Percentiles rank a stretch among this genome's conserved stretches.
These are phyloP conservation scores for Triglochin maritima DNA, from an alignment of 106 monocot genomes.

Conservation along the genomic window DNA sequence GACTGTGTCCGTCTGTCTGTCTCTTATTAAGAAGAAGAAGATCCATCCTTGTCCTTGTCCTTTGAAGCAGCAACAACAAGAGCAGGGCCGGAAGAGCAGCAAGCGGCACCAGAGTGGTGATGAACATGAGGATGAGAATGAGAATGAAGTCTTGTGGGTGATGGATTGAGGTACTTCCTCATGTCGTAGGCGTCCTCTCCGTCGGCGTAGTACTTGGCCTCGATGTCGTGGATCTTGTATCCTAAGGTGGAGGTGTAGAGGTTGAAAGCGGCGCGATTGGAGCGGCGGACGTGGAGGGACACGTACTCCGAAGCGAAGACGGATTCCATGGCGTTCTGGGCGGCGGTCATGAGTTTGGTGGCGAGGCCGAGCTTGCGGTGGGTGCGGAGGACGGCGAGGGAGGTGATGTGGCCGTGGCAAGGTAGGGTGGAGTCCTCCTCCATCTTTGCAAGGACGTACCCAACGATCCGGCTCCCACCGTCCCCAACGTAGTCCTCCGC, in stretches of 20 bases:
- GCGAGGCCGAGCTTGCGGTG: constrained; percentile 75
- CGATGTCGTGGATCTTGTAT: constrained; percentile 55
- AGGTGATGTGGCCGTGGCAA: constrained; percentile 59
- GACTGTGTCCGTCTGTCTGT: too few species aligned
- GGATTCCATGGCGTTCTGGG: constrained; percentile 56
- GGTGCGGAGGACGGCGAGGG: constrained; percentile 58
- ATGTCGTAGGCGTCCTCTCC: constrained; percentile 75
- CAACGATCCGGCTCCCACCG: constrained; percentile 57
- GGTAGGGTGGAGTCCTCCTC: constrained; percentile 43
- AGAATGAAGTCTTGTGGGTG: constrained; percentile 2
- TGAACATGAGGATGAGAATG: constrained; percentile 21
- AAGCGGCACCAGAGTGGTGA: constrained; percentile 16
- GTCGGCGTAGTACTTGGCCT: constrained; percentile 76
- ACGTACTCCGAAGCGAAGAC: constrained; percentile 66
- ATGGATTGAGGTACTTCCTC: constrained; percentile 42
- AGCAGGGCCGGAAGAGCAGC: constrained; percentile 20
- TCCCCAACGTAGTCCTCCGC: constrained; percentile 68
- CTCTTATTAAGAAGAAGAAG: neutral
- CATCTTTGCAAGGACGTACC: constrained; percentile 68
- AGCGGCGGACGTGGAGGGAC: constrained; percentile 59
- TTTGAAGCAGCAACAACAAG: neutral
- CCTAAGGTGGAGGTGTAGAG: constrained; percentile 52
- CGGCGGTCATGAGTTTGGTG: constrained; percentile 70
- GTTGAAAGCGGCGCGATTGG: constrained; percentile 63
- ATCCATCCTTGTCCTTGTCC: neutral